phyloP scores from a whole-genome alignment of 352 stramenopile species.

The Phytopythium litorale region DNA sequence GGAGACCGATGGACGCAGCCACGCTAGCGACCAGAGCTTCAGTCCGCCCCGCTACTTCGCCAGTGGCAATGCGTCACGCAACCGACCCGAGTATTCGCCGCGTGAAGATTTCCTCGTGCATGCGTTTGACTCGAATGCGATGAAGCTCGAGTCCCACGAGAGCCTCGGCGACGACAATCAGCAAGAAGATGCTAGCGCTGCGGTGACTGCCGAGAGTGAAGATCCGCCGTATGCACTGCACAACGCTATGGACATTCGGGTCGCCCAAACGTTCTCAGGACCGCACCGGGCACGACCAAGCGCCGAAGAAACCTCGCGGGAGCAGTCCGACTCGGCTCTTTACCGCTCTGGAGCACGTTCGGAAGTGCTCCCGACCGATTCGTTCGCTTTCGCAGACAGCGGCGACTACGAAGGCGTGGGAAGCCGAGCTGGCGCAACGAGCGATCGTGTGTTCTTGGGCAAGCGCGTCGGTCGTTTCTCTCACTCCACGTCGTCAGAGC shows the following conservation, averaged over 20 bases:
- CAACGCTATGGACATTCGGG: neutral
- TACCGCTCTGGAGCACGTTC: neutral
- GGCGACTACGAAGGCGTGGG: neutral
- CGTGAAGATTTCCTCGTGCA: constrained; percentile 70
- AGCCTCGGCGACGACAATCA: neutral
- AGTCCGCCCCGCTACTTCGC: neutral
- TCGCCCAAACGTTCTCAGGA: neutral
- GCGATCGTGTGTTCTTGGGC: constrained; percentile 1
- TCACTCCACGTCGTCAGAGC: neutral
- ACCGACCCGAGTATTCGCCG: constrained; percentile 46
- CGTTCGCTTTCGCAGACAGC: neutral
- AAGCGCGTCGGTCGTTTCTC: neutral
- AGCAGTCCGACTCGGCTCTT: neutral
- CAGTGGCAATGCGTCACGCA: constrained; percentile 10
- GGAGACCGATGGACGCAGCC: neutral
- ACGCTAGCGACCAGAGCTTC: neutral
- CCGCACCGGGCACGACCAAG: neutral
- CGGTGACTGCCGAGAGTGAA: no score
- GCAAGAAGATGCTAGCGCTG: neutral
- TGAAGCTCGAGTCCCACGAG: constrained; percentile 28
- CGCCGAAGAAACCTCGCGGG: neutral
- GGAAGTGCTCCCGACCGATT: neutral
- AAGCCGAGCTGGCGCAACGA: neutral
- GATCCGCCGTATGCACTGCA: neutral
- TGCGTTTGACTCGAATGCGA: constrained; percentile 52